A percentile compares a stretch with the other conserved stretches of the same genome.
Conservation (phyloP, 164 flowering plant genomes). For the Annona squamosa region DNA sequence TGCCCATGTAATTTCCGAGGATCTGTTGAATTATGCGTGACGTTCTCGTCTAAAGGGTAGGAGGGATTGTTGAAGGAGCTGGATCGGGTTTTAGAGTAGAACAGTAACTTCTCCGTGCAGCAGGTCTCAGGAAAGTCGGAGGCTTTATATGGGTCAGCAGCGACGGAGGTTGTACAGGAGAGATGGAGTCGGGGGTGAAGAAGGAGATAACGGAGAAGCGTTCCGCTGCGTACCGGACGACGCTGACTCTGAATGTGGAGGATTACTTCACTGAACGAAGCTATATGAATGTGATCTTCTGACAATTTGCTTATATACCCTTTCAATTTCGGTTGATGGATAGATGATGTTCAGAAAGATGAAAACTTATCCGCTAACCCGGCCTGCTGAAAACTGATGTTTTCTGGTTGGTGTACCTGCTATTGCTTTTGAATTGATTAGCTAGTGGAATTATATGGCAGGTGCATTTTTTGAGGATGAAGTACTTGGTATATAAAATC, state of each 20-base stretch:
- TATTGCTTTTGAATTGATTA: no score
- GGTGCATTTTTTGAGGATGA: no score
- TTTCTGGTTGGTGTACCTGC: no score
- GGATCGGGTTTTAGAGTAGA: constrained; percentile 49
- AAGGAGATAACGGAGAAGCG: constrained; percentile 57
- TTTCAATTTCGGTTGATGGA: no score
- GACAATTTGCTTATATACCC: no score
- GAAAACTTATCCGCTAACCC: no score
- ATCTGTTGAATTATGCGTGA: constrained; percentile 59
- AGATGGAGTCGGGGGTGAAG: constrained; percentile 41
- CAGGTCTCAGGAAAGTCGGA: constrained; percentile 34
- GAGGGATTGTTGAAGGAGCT: constrained; percentile 40
- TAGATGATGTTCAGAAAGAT: no score
- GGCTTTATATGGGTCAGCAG: constrained; percentile 36
- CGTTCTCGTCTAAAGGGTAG: constrained; percentile 74
- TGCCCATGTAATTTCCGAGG: background rate
- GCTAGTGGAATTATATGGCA: no score
- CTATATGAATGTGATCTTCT: background rate
- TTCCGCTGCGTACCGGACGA: constrained; percentile 83
- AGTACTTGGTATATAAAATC: no score
- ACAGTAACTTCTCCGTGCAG: constrained; percentile 61
- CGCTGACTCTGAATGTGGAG: constrained; percentile 93
- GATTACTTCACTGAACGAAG: constrained; percentile 31
- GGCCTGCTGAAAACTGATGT: no score
- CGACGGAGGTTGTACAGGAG: constrained; percentile 46